Conservation (phyloP, 225 moss, liverwort and hornwort species). For the Bryum argenteum region DNA sequence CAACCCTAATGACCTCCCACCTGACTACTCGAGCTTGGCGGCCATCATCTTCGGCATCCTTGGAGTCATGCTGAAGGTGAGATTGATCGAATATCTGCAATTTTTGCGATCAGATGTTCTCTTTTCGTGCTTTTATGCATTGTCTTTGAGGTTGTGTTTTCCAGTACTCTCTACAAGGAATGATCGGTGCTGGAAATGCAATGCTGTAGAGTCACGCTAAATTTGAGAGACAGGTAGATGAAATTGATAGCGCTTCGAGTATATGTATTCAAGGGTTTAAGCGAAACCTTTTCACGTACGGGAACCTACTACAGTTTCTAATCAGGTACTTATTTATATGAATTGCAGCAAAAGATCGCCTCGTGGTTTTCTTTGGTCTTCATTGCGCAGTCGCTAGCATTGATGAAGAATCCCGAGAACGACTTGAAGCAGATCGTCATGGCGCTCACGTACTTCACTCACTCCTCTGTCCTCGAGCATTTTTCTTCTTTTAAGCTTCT, state of each 20-base stretch:
- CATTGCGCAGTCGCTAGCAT: slow-evolving; percentile 74
- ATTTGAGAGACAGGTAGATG: not conserved
- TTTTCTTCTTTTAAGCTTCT: not conserved
- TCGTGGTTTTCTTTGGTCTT: slow-evolving; percentile 90
- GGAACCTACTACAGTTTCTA: slow-evolving; percentile 3
- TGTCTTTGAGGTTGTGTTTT: too few species aligned
- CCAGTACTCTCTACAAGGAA: not conserved
- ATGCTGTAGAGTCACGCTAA: not conserved
- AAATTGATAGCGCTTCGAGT: not conserved
- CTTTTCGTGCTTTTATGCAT: too few species aligned
- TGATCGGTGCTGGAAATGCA: slow-evolving; percentile 5
- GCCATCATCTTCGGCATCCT: slow-evolving; percentile 78
- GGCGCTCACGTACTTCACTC: slow-evolving; percentile 68
- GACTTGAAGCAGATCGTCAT: slow-evolving; percentile 95
- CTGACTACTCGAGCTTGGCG: slow-evolving; percentile 84
- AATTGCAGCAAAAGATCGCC: slow-evolving; percentile 65
- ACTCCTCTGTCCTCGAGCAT: slow-evolving; percentile 10
- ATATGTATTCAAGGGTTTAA: slow-evolving; percentile 15
- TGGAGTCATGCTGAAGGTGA: slow-evolving; percentile 88
- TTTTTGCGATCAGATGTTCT: not conserved
- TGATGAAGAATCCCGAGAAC: slow-evolving; percentile 87
- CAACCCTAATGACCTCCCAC: slow-evolving; percentile 73
- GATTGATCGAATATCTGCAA: not conserved
- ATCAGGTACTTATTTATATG: slow-evolving; percentile 25
- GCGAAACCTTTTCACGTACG: not conserved